These are phyloP conservation scores for Mucor saturninus DNA, from an alignment of 371 early-diverging fungal species.

Conservation along the genomic window DNA sequence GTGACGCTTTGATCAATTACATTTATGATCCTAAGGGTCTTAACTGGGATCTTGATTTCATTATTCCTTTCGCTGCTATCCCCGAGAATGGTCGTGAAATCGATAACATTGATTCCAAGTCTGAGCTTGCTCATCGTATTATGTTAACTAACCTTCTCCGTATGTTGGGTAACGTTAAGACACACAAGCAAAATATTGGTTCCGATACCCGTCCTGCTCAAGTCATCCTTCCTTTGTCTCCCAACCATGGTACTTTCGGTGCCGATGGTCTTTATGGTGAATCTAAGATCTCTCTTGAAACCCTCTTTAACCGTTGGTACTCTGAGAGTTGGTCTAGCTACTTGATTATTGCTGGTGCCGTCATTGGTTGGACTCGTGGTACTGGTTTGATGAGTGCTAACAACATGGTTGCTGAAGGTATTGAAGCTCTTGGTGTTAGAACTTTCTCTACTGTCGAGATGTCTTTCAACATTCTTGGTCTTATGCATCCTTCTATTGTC, in stretches of 20 bases:
- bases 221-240: slow-evolving; percentile 91
- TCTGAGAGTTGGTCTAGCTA: slow-evolving; percentile 92
- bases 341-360: slow-evolving; percentile 89
- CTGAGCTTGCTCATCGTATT: slow-evolving; percentile 92
- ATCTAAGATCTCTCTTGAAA: slow-evolving; percentile 93
- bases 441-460: slow-evolving; percentile 94
- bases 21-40: slow-evolving; percentile 89
- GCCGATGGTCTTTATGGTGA: slow-evolving; percentile 94
- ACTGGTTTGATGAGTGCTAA: slow-evolving; percentile 95
- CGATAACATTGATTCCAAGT: slow-evolving; percentile 80
- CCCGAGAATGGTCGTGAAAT: slow-evolving; percentile 91
- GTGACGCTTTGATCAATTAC: slow-evolving; percentile 79
- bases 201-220: slow-evolving; percentile 90
- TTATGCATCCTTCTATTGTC: slow-evolving; percentile 87
- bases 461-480: slow-evolving; percentile 93
- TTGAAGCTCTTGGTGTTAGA: slow-evolving; percentile 90
- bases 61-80: slow-evolving; percentile 96
- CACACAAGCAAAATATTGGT: slow-evolving; percentile 80
- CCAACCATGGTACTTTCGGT: slow-evolving; percentile 96
- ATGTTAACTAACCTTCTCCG: slow-evolving; percentile 91
- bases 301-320: slow-evolving; percentile 91
- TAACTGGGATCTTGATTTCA: slow-evolving; percentile 91
- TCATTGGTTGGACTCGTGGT: slow-evolving; percentile 98
- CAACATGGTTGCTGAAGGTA: slow-evolving; percentile 90
- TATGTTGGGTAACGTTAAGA: slow-evolving; percentile 81